Percentiles rank a stretch among this genome's conserved stretches.
phyloP scores from a whole-genome alignment of 306 rosid species.

The Macrotyloma uniflorum region DNA sequence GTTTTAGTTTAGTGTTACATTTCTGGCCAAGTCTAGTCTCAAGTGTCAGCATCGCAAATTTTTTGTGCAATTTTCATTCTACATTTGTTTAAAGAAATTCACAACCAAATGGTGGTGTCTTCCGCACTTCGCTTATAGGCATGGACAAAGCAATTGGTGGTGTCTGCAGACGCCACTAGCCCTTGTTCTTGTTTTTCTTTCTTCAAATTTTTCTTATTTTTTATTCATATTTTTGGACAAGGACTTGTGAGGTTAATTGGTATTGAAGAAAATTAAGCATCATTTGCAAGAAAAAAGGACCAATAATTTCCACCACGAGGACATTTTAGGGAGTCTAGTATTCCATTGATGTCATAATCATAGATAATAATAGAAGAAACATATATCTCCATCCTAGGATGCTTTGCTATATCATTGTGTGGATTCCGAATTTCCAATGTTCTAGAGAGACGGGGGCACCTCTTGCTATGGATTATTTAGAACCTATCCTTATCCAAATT shows the following conservation, averaged over 20 bases:
- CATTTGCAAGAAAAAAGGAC: conserved; percentile 1
- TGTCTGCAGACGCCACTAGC: not conserved
- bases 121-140: no score
- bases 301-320: not conserved
- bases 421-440: not conserved
- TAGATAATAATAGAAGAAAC: not conserved
- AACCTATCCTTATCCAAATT: conserved; percentile 21
- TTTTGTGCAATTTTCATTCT: conserved; percentile 30
- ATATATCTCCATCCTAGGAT: conserved; percentile 29
- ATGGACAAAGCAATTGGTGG: no score
- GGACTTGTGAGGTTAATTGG: conserved; percentile 21
- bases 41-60: conserved; percentile 43
- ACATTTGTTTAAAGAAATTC: conserved; percentile 29
- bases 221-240: not conserved
- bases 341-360: conserved; percentile 27
- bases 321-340: not conserved
- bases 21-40: conserved; percentile 16
- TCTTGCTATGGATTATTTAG: not conserved
- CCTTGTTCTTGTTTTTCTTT: not conserved
- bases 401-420: not conserved
- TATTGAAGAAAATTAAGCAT: not conserved
- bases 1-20: not conserved
- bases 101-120: not conserved
- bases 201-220: not conserved
- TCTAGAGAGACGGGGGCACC: not conserved